Evolutionary conservation across 768 basidiomycete genomes (phyloP).

Genomic region (Leucocoprinus birnbaumii): DNA sequence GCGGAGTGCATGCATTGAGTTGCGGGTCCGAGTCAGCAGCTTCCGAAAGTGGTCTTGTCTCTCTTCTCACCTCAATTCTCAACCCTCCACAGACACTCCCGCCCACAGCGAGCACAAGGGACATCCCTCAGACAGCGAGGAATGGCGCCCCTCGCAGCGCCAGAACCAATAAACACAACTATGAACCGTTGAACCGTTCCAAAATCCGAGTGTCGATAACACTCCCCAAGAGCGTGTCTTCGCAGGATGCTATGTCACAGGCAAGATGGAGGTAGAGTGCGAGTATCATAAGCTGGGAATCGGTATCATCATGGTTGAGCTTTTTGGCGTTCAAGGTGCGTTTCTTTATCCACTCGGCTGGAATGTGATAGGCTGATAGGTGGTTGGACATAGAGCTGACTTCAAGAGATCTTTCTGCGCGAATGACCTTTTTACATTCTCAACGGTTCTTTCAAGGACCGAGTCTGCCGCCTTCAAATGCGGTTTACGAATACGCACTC

Average conservation of each 20-base stretch:
- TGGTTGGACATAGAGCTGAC: slow-evolving; percentile 54
- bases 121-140: neutral
- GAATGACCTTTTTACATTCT: slow-evolving; percentile 70
- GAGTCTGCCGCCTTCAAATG: slow-evolving; percentile 80
- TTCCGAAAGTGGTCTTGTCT: too few species aligned
- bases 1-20: too few species aligned
- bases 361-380: slow-evolving; percentile 5
- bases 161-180: slow-evolving; percentile 80
- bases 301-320: slow-evolving; percentile 72
- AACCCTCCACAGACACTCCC: neutral
- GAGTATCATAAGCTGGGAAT: slow-evolving; percentile 74
- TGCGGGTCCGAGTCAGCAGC: too few species aligned
- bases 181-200: slow-evolving; percentile 70
- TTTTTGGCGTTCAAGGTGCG: slow-evolving; percentile 71
- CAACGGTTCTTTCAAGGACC: slow-evolving; percentile 78
- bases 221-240: slow-evolving; percentile 58
- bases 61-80: too few species aligned
- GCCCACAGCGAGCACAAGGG: neutral
- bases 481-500: slow-evolving; percentile 61
- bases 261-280: slow-evolving; percentile 81
- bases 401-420: slow-evolving; percentile 78
- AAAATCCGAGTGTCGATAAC: slow-evolving; percentile 71
- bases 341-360: neutral
- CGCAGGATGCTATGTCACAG: slow-evolving; percentile 63
- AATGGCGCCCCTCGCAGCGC: slow-evolving; percentile 14